Evolutionary conservation across 176 grass and related monocot genomes (phyloP).

Genomic region (Elymus sibiricus): DNA sequence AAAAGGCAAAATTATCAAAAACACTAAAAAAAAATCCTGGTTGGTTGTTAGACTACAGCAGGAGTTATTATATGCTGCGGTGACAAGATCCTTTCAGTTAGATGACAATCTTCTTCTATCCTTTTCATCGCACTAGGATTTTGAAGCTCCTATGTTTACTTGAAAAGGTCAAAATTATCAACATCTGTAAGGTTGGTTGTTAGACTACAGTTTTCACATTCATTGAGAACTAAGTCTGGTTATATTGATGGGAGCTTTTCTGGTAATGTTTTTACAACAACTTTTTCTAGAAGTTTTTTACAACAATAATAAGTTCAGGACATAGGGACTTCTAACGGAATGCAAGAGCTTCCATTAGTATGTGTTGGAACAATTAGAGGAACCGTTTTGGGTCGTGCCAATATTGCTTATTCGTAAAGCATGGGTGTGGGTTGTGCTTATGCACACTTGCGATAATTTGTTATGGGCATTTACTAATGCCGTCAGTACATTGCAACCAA

Average conservation of each 20-base stretch:
- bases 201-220: background rate
- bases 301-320: background rate
- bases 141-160: background rate
- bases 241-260: background rate
- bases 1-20: no score
- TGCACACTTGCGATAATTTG: background rate
- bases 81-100: slow-evolving; percentile 12
- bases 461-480: background rate
- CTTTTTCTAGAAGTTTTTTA: background rate
- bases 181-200: background rate
- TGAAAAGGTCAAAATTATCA: background rate
- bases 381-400: background rate
- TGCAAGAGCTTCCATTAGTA: background rate
- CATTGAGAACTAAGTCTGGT: background rate
- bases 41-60: background rate
- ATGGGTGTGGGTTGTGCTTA: background rate
- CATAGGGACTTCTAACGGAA: background rate
- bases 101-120: slow-evolving; percentile 9
- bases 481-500: background rate
- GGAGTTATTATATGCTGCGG: background rate
- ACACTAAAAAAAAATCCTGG: no score
- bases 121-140: slow-evolving; percentile 5
- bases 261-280: background rate
- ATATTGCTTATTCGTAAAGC: background rate
- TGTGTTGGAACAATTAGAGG: background rate